Conservation (phyloP, 75 land plant genomes). For the Chamaecyparis obtusa region DNA sequence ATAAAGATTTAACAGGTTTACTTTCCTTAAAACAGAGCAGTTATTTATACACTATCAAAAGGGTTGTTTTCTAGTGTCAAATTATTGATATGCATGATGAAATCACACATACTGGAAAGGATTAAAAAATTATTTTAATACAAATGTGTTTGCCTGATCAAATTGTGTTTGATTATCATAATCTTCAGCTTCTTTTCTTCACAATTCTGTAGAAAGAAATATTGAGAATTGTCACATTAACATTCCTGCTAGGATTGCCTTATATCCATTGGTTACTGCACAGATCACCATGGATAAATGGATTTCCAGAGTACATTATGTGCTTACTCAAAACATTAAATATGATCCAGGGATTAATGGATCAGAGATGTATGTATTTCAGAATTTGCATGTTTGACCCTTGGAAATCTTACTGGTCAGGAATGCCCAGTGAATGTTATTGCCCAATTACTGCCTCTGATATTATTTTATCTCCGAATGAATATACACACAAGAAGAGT, state of each 20-base stretch:
- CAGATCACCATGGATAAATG: background rate
- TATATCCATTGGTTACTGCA: background rate
- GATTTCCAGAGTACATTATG: background rate
- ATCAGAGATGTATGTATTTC: background rate
- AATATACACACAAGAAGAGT: no score
- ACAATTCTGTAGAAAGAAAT: background rate
- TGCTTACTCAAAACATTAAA: background rate
- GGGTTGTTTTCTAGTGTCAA: background rate
- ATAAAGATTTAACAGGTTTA: background rate
- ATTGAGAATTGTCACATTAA: background rate
- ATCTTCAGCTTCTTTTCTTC: background rate
- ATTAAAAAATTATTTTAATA: background rate
- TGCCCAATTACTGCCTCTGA: no score
- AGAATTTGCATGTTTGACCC: background rate
- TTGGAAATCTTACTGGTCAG: background rate
- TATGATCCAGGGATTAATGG: background rate
- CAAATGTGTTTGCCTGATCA: background rate
- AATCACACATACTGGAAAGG: background rate
- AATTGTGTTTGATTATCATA: background rate
- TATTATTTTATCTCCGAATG: no score
- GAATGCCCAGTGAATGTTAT: background rate
- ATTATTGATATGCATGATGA: background rate
- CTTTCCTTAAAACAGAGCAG: background rate
- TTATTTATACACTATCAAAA: background rate
- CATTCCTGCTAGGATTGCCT: background rate